A percentile compares a stretch with the other conserved stretches of the same genome.
Evolutionary conservation across 2,329 filamentous ascomycete species (phyloP).

Genomic region (Hortaea sp.): DNA sequence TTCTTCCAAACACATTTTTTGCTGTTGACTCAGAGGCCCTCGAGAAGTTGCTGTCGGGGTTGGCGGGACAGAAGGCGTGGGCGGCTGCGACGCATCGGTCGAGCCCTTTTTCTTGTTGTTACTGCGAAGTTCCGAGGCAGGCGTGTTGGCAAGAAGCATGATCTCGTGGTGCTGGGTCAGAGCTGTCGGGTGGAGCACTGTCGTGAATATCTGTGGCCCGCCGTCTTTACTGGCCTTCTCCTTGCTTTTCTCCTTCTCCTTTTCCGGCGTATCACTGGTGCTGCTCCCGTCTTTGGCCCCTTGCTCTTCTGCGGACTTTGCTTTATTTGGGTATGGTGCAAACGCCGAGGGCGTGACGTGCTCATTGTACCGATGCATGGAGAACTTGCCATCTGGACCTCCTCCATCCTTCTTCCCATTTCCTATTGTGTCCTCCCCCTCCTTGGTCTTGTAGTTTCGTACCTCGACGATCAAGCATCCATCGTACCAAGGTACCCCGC

Average conservation of each 20-base stretch:
- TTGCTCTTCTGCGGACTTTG: conserved; percentile 28
- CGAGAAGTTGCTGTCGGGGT: conserved; percentile 44
- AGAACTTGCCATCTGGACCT: conserved; percentile 58
- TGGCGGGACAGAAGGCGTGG: conserved; percentile 49
- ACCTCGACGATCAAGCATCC: conserved; percentile 88
- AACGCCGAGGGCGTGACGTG: conserved; percentile 85
- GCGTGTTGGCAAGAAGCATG: conserved; percentile 63
- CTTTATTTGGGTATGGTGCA: conserved; percentile 53
- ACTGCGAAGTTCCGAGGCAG: conserved; percentile 40
- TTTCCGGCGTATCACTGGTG: conserved; percentile 22
- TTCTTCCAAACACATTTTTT: conserved; percentile 66
- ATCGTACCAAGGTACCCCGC: conserved; percentile 77
- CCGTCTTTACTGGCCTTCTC: conserved; percentile 15
- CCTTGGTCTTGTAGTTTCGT: conserved; percentile 68
- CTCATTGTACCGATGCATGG: conserved; percentile 84
- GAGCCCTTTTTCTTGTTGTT: conserved; percentile 27
- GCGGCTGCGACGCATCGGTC: conserved; percentile 52
- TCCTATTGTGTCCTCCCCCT: conserved; percentile 32
- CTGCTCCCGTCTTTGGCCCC: conserved; percentile 29
- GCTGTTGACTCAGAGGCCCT: conserved; percentile 58
- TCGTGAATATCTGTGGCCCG: conserved; percentile 57
- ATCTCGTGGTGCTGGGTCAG: conserved; percentile 68
- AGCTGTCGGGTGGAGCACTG: conserved; percentile 76
- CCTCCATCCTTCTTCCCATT: conserved; percentile 35
- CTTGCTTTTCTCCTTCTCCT: conserved; percentile 36